Evolutionary conservation across 2,329 filamentous ascomycete genomes (phyloP).

Genomic region (Ophiostoma sp.): DNA sequence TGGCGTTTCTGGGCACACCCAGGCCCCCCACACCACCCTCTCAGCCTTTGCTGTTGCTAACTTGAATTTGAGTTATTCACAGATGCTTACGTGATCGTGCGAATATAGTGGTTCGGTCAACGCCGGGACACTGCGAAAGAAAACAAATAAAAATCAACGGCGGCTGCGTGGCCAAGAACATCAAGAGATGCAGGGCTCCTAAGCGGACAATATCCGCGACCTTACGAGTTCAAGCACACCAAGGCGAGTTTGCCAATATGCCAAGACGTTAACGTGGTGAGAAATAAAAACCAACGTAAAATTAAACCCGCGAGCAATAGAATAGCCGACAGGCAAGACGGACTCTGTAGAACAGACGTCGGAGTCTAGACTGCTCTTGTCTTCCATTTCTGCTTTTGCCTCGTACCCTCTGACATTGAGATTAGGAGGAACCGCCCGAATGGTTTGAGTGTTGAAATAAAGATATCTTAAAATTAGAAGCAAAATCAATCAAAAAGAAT

Average conservation of each 20-base stretch:
- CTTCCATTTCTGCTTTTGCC: no score
- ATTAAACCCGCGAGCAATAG: background rate
- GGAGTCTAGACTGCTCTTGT: background rate
- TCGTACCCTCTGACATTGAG: background rate
- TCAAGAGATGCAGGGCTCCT: background rate
- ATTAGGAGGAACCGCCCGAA: background rate
- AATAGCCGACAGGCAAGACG: background rate
- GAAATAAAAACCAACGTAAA: background rate
- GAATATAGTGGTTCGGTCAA: background rate
- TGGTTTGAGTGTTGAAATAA: background rate
- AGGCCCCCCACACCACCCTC: background rate
- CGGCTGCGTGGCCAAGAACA: background rate
- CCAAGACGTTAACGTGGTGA: background rate
- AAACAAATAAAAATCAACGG: background rate
- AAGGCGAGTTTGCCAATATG: slow-evolving; percentile 5
- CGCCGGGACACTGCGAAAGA: background rate
- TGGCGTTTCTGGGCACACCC: background rate
- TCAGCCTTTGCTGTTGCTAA: no score
- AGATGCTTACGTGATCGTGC: no score
- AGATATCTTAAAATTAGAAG: background rate
- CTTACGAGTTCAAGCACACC: background rate
- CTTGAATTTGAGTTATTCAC: no score
- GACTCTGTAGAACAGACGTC: background rate
- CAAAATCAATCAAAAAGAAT: background rate
- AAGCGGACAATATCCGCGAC: background rate